Percentiles rank a stretch among this genome's conserved stretches.
Conservation (phyloP, 2,329 filamentous ascomycete species). For the Colletotrichum sp. region DNA sequence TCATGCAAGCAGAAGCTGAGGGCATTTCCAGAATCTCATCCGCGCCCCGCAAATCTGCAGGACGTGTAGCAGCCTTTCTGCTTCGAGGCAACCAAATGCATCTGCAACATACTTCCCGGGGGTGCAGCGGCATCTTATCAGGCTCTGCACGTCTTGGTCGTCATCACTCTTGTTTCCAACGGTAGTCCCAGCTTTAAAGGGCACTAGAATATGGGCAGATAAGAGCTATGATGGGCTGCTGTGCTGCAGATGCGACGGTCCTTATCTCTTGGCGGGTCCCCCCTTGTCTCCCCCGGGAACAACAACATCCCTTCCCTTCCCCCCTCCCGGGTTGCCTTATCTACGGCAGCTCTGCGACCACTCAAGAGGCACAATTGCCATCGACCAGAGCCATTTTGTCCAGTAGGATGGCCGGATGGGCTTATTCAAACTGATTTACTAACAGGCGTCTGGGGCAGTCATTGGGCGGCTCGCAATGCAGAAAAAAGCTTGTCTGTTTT, state of each 20-base stretch:
- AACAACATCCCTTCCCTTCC: background rate
- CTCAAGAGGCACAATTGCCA: background rate
- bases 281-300: background rate
- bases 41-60: slow-evolving; percentile 4
- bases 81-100: slow-evolving; percentile 3
- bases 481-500: slow-evolving; percentile 7
- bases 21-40: background rate
- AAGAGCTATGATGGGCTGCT: background rate
- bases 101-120: background rate
- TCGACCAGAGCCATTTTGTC: background rate
- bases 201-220: background rate
- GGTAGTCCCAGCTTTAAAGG: background rate
- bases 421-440: slow-evolving; percentile 4
- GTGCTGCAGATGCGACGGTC: background rate
- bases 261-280: slow-evolving; percentile 20
- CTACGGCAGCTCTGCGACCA: background rate
- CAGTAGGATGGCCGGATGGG: background rate
- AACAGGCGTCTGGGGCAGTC: background rate
- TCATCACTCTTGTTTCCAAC: background rate
- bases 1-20: background rate
- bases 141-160: background rate
- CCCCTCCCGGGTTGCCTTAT: background rate
- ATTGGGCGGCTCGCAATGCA: background rate
- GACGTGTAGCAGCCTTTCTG: slow-evolving; percentile 5
- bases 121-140: slow-evolving; percentile 7